phyloP scores from a whole-genome alignment of 2,329 filamentous ascomycete genomes.

The Fusarium albidum region DNA sequence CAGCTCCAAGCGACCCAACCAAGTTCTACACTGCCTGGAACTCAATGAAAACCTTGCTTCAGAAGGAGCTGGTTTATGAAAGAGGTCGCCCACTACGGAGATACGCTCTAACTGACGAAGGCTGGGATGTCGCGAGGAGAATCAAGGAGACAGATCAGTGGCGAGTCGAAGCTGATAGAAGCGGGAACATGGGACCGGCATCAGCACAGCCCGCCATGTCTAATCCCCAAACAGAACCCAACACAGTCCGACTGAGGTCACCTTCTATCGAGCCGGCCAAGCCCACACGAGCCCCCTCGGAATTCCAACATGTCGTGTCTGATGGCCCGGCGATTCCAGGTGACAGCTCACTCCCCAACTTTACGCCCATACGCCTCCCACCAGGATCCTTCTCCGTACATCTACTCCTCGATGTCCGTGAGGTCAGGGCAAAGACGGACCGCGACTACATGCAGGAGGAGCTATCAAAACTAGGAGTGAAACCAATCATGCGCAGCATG shows the following conservation, averaged over 20 bases:
- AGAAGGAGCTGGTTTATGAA: constrained; percentile 78
- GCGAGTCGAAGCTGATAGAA: constrained; percentile 36
- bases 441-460: constrained; percentile 80
- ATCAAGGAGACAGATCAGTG: constrained; percentile 64
- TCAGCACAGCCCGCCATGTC: constrained; percentile 6
- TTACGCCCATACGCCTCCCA: constrained; percentile 68
- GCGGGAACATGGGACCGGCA: constrained; percentile 10
- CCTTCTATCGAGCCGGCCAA: constrained; percentile 31
- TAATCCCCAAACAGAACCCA: constrained; percentile 10
- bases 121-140: constrained; percentile 75
- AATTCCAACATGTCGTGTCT: constrained; percentile 51
- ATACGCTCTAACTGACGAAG: constrained; percentile 78
- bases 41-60: constrained; percentile 78
- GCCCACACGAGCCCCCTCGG: constrained; percentile 20
- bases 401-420: constrained; percentile 77
- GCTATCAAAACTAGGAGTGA: constrained; percentile 71
- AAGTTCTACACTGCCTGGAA: constrained; percentile 84
- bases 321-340: constrained; percentile 45
- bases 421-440: constrained; percentile 76
- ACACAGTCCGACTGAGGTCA: constrained; percentile 12
- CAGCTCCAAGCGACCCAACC: constrained; percentile 69
- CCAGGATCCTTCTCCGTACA: constrained; percentile 76
- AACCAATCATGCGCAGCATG: constrained; percentile 71
- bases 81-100: constrained; percentile 72
- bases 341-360: constrained; percentile 50